Evolutionary conservation across 768 basidiomycete genomes (phyloP), one percentile per base, ranked within the genome.

Genomic region (Flagelloscypha sp.): DNA sequence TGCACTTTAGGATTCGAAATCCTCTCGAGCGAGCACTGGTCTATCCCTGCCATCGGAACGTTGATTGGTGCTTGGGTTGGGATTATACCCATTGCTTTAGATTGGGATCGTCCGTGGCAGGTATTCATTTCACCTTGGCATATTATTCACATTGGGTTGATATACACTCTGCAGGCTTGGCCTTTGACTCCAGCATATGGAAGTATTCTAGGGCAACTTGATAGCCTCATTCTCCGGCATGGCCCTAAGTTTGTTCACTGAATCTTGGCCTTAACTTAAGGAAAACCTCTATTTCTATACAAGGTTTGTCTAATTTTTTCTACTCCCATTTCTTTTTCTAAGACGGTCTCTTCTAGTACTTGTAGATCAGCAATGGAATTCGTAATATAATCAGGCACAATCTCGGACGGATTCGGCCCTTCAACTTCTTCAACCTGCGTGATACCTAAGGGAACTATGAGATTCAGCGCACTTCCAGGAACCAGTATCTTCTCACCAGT

Each of bases 31-130:
- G 81, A 35, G 76, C 78, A 0, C 54, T 94, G 15, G 72, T 93
- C 12, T 90, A 86, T 48, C 87, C 94, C 11, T n/a, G 72, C 74
- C 8, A 49, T 81, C 17, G 87, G 87, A 25, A 63, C 84, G 0
- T 44, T 84, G 27, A 19, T 79, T 13, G 94, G 93, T 5, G 67
- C 72, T 28, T 95, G 90, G 93, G 23, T 71, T 10, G 92, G 90
- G 11, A 76, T 72, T 7, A 65, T 93, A 30, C 86, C 89, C 2
- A 80, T 92, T 30, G 84, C 88, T 0, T 74, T 98, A 12, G 94
- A 98, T 58, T 98, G 94, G 94, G 92, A 92, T 51, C 72, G 89
- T 24, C 88, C 93, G 6, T 97, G 93, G 93, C 94, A 97, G 82
- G 90, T 86, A 35, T 38, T 74, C 60, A 23, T 25, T 24, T 34